Conservation (phyloP, 164 flowering plant species). For the Piper longum region DNA sequence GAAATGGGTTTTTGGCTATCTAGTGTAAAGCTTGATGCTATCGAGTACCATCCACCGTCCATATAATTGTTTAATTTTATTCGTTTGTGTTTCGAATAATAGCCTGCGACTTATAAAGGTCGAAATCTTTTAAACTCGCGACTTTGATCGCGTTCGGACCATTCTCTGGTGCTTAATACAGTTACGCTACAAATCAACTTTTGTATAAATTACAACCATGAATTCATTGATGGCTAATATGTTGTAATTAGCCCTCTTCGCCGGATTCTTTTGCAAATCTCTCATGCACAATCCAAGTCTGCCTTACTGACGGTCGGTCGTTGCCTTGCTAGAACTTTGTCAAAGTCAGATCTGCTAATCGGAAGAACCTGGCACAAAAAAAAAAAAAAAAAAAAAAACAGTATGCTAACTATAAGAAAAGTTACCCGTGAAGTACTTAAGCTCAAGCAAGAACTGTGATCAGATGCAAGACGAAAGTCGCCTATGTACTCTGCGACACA, state of each 20-base stretch:
- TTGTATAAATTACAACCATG: not conserved
- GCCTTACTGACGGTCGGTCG: conserved; percentile 92
- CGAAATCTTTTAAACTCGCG: too few relatives aligned
- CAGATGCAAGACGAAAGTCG: too few relatives aligned
- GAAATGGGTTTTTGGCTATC: too few relatives aligned
- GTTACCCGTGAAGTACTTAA: not conserved
- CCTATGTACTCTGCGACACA: not conserved
- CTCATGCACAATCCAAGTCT: conserved; percentile 89
- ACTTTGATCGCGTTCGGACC: too few relatives aligned
- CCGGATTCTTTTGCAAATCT: conserved; percentile 94
- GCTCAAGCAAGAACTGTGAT: not conserved
- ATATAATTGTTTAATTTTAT: too few relatives aligned
- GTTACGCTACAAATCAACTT: not conserved
- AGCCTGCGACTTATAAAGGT: too few relatives aligned
- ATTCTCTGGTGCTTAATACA: too few relatives aligned
- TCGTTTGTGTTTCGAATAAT: too few relatives aligned
- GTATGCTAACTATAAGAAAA: not conserved
- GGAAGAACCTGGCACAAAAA: conserved; percentile 43
- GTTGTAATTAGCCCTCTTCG: conserved; percentile 64
- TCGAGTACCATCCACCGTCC: too few relatives aligned
- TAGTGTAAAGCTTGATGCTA: too few relatives aligned
- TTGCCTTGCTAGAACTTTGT: conserved; percentile 89
- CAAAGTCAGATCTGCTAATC: conserved; percentile 70
- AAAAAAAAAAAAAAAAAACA: not conserved
- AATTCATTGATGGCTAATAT: conserved; percentile 3